These are phyloP conservation scores for Fusarium sp. DNA, from an alignment of 2,329 filamentous ascomycete genomes.

Conservation along the genomic window DNA sequence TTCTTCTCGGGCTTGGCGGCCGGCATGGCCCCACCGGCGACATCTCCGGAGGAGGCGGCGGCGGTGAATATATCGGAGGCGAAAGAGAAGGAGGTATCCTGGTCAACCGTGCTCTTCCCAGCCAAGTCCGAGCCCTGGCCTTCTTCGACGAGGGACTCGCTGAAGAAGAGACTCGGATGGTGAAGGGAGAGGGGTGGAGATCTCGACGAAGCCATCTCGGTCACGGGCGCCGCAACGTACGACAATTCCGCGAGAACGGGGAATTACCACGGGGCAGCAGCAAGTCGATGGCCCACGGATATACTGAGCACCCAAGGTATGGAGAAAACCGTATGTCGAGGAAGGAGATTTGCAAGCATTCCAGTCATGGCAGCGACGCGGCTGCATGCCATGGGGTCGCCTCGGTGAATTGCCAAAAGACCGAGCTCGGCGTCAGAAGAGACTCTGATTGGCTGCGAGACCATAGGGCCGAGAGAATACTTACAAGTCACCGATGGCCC, in stretches of 20 bases:
- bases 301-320: too few relatives aligned
- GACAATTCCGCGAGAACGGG: background rate
- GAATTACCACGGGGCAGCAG: too few relatives aligned
- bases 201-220: background rate
- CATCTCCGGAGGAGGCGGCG: background rate
- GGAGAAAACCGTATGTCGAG: too few relatives aligned
- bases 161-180: slow-evolving; percentile 36
- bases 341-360: too few relatives aligned
- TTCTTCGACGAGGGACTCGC: slow-evolving; percentile 22
- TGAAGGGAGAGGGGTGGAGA: slow-evolving; percentile 19
- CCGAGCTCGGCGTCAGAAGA: too few relatives aligned
- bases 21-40: slow-evolving; percentile 21
- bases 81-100: slow-evolving; percentile 15
- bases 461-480: too few relatives aligned
- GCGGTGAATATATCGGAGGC: background rate
- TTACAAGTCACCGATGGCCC: too few relatives aligned
- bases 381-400: too few relatives aligned
- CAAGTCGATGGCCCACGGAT: too few relatives aligned
- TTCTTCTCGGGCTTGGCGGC: slow-evolving; percentile 53
- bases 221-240: background rate
- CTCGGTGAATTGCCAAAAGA: too few relatives aligned
- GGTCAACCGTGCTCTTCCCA: background rate
- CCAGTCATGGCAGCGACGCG: too few relatives aligned
- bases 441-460: too few relatives aligned
- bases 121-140: slow-evolving; percentile 7